A percentile compares a stretch with the other conserved stretches of the same genome.
Conservation (phyloP, 129 eudicot genomes). For the Saposhnikovia divaricata region DNA sequence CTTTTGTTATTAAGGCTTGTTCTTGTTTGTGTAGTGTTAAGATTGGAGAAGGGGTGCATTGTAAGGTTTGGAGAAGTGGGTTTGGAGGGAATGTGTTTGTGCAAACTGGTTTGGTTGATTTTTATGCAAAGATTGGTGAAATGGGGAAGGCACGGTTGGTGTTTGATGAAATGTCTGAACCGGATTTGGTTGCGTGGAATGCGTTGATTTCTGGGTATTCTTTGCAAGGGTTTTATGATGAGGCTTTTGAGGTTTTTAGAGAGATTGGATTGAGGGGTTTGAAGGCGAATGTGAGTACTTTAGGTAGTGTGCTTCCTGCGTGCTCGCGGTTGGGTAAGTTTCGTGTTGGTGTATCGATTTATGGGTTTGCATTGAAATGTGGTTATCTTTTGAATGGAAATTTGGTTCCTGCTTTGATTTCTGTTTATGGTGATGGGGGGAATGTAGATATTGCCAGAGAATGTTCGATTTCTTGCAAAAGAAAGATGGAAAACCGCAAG, state of each 20-base stretch:
- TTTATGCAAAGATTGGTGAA: constrained; percentile 35
- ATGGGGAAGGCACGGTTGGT: constrained; percentile 33
- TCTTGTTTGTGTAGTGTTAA: constrained; percentile 24
- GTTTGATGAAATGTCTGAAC: constrained; percentile 41
- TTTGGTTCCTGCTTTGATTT: constrained; percentile 43
- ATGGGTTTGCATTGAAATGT: constrained; percentile 34
- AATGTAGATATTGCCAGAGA: constrained; percentile 28
- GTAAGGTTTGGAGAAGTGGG: constrained; percentile 39
- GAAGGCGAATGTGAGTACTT: constrained; percentile 49
- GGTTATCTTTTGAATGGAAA: constrained; percentile 31
- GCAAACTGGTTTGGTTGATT: constrained; percentile 46
- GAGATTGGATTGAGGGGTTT: constrained; percentile 23
- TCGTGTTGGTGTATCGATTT: constrained; percentile 23
- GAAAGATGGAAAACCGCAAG: constrained; percentile 25
- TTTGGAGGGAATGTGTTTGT: constrained; percentile 42
- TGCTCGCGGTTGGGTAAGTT: constrained; percentile 30
- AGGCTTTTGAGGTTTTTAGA: constrained; percentile 25
- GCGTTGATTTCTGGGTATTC: constrained; percentile 48
- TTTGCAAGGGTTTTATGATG: constrained; percentile 26
- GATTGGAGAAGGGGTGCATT: constrained; percentile 30
- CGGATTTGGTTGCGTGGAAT: constrained; percentile 51
- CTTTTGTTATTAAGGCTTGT: constrained; percentile 53
- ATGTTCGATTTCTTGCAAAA: constrained; percentile 29
- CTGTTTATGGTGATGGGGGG: constrained; percentile 38
- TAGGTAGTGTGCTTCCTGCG: constrained; percentile 43